A percentile compares a stretch with the other conserved stretches of the same genome.
These are phyloP conservation scores for Eimeria praecox DNA, from an alignment of 169 alveolate genomes.

Conservation along the genomic window DNA sequence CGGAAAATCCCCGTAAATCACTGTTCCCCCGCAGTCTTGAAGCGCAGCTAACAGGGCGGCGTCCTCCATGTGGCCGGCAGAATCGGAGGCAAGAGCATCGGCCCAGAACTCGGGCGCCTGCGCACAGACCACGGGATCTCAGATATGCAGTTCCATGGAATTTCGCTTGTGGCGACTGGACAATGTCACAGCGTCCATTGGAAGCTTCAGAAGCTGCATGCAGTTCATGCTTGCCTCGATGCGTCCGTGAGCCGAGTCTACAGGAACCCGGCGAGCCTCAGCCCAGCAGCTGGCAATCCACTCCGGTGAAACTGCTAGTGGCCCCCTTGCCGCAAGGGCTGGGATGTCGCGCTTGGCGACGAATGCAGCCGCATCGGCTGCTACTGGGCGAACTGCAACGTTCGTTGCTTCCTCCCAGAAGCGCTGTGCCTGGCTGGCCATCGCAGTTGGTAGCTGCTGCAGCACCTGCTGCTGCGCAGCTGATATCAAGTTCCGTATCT, in stretches of 20 bases:
- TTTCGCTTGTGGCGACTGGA: not conserved
- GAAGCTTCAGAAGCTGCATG: not conserved
- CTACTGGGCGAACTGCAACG: constrained; percentile 14
- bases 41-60: constrained; percentile 64
- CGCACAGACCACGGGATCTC: not conserved
- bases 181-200: not conserved
- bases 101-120: constrained; percentile 73
- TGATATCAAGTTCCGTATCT: constrained; percentile 5
- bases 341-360: constrained; percentile 49
- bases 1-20: constrained; percentile 62
- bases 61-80: constrained; percentile 39
- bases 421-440: constrained; percentile 33
- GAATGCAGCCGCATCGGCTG: constrained; percentile 3
- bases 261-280: constrained; percentile 65
- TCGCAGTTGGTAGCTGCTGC: constrained; percentile 43
- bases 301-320: constrained; percentile 51
- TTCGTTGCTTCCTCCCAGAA: constrained; percentile 35
- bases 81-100: constrained; percentile 32
- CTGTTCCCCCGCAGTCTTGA: constrained; percentile 59
- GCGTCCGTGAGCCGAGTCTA: constrained; percentile 52
- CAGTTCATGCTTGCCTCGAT: constrained; percentile 24
- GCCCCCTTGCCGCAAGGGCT: constrained; percentile 23
- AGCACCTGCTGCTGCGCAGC: constrained; percentile 66
- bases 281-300: constrained; percentile 64
- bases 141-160: not conserved